Evolutionary conservation across 768 basidiomycete genomes (phyloP), one percentile per base, ranked within the genome.

Genomic region (Russula ochroleuca): DNA sequence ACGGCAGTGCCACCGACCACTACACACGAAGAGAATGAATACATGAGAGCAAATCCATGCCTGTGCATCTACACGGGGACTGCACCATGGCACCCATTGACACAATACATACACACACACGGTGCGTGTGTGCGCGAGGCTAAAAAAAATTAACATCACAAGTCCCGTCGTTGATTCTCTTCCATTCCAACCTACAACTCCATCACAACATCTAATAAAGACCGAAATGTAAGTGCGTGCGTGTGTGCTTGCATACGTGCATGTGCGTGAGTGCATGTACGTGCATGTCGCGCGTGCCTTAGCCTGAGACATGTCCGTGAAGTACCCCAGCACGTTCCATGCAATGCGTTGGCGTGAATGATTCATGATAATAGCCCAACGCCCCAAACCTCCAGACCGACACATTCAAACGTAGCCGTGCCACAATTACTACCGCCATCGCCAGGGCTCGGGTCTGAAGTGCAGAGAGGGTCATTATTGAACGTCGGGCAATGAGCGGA

Each of bases 381-480:
- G 5, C 83, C 87, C 95, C 95, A 97, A 0, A 94, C 92, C 71
- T 98, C 95, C 59, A 98, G 73, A 15, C 89, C 94, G 0, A 96
- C 87, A 73, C 93, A 93, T 71, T 96, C 93, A 68, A 98, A 98
- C n/a, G 78, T 74, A 10, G 81, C 81, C 8, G 78, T 76, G 2
- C 80, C 82, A 59, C 76, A 78, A 51, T 74, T 76, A 13, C 45
- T 21, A 21, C 21, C 21, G 10, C 21, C 45, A n/a, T 45, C 45
- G 10, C 21, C 5, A 2, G 45, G 5, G 0, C 75, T 71, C 0
- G 80, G 78, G n/a, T 68, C 71, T 0, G 25, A 41, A 10, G 80
- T 78, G 72, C 92, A 95, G 17, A 96, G 74, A 0, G 90, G 83
- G 37, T 90, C 88, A 70, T 99, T 98, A 41, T 81, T 85, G 73